Percentiles rank a stretch among this genome's conserved stretches.
Evolutionary conservation across 129 eudicot species (phyloP).

Genomic region (Mikania micrantha): DNA sequence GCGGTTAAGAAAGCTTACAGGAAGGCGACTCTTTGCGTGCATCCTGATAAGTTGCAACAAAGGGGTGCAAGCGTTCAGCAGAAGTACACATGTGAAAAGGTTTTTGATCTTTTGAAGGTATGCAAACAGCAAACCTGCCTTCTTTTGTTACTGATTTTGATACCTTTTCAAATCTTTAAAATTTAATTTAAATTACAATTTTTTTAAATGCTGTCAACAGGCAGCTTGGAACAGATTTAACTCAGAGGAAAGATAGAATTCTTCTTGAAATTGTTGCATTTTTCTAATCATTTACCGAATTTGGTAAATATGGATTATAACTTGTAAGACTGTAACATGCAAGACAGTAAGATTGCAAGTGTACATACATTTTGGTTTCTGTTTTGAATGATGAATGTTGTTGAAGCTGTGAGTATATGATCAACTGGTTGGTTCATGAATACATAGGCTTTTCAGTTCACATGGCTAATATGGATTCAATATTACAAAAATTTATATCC

Average conservation of each 20-base stretch:
- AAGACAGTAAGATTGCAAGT: conserved; percentile 3
- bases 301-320: background rate
- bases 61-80: conserved; percentile 92
- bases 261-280: background rate
- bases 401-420: background rate
- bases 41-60: conserved; percentile 97
- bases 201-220: background rate
- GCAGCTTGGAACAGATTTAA: conserved; percentile 6
- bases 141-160: background rate
- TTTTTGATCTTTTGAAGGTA: conserved; percentile 97
- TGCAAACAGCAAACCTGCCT: background rate
- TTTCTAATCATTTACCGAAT: background rate
- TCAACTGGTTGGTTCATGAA: background rate
- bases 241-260: conserved; percentile 1
- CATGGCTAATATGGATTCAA: background rate
- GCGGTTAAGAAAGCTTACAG: conserved; percentile 97
- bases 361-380: background rate
- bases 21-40: conserved; percentile 92
- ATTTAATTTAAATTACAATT: background rate
- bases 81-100: conserved; percentile 94
- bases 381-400: background rate
- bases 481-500: background rate
- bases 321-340: background rate
- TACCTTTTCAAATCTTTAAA: background rate
- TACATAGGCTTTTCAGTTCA: background rate